These are phyloP conservation scores for Bonia amplexicaulis DNA, from an alignment of 176 grass and related monocot genomes.

Conservation along the genomic window DNA sequence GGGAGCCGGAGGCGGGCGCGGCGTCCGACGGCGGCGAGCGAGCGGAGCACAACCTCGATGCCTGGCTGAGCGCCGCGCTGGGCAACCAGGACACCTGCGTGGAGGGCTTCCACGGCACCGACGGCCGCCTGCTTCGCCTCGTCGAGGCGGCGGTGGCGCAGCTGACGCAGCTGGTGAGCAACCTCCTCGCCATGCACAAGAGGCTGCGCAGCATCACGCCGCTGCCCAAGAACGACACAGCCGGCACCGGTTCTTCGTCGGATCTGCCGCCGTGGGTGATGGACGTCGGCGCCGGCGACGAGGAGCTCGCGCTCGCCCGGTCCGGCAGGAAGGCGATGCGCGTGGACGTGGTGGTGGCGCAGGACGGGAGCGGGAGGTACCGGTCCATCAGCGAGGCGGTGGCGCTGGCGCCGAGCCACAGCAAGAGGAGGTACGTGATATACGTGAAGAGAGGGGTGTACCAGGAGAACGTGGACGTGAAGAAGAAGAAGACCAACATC, in stretches of 20 bases:
- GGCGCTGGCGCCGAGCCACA: slow-evolving; percentile 51
- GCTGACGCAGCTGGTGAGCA: slow-evolving; percentile 75
- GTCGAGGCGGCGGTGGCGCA: slow-evolving; percentile 47
- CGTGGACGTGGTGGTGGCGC: slow-evolving; percentile 73
- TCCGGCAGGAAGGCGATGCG: slow-evolving; percentile 13
- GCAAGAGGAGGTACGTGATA: slow-evolving; percentile 66
- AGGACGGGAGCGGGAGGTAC: slow-evolving; percentile 74
- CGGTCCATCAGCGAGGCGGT: slow-evolving; percentile 74
- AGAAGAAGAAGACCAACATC: slow-evolving; percentile 86
- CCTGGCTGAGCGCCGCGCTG: slow-evolving; percentile 79
- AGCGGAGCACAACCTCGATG: slow-evolving; percentile 54
- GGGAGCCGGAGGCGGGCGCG: not conserved
- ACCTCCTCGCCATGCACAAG: slow-evolving; percentile 78
- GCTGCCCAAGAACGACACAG: slow-evolving; percentile 29
- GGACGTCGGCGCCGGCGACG: slow-evolving; percentile 7
- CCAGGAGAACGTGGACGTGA: slow-evolving; percentile 81
- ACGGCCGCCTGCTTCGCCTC: slow-evolving; percentile 41
- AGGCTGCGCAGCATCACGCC: slow-evolving; percentile 56
- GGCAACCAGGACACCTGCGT: slow-evolving; percentile 85
- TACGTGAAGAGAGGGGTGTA: slow-evolving; percentile 84
- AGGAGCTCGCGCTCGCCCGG: not conserved
- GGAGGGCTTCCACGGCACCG: slow-evolving; percentile 70
- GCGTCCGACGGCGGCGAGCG: not conserved
- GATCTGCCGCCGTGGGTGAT: slow-evolving; percentile 69
- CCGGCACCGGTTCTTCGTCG: not conserved